These are phyloP conservation scores for Mediolabrus comicus DNA, from an alignment of 108 stramenopile genomes.

Conservation along the genomic window DNA sequence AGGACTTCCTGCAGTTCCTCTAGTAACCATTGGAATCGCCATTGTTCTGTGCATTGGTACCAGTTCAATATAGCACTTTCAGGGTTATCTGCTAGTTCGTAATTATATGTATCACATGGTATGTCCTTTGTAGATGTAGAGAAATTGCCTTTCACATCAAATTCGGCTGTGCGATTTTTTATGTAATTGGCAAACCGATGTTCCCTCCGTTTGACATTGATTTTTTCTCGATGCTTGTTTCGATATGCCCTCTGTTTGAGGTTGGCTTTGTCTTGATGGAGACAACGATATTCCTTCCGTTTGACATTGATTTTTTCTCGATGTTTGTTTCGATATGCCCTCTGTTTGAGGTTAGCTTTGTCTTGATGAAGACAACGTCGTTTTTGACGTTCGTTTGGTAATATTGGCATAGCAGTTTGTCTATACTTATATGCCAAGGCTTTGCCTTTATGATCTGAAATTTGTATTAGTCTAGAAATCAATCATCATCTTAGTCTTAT, in stretches of 20 bases:
- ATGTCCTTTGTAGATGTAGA: background rate
- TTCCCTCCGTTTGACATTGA: too few relatives aligned
- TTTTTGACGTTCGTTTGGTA: too few relatives aligned
- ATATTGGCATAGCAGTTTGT: too few relatives aligned
- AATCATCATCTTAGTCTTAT: too few relatives aligned
- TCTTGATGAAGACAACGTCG: too few relatives aligned
- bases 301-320: background rate
- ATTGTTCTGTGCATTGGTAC: background rate
- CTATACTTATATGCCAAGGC: too few relatives aligned
- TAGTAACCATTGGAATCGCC: slow-evolving; percentile 4
- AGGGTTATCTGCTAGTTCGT: background rate
- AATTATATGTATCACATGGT: slow-evolving; percentile 8
- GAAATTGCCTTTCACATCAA: slow-evolving; percentile 3
- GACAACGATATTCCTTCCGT: background rate
- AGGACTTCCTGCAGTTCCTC: slow-evolving; percentile 10
- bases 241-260: background rate
- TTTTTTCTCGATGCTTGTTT: background rate
- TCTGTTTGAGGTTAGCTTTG: too few relatives aligned
- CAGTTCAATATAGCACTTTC: slow-evolving; percentile 7
- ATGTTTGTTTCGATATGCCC: background rate
- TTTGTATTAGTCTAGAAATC: too few relatives aligned
- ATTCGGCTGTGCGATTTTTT: background rate
- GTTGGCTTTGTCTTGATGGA: background rate
- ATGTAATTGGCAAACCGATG: too few relatives aligned
- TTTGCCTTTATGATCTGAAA: too few relatives aligned